phyloP scores from a whole-genome alignment of 345 rosid species.

The Reutealis trisperma region DNA sequence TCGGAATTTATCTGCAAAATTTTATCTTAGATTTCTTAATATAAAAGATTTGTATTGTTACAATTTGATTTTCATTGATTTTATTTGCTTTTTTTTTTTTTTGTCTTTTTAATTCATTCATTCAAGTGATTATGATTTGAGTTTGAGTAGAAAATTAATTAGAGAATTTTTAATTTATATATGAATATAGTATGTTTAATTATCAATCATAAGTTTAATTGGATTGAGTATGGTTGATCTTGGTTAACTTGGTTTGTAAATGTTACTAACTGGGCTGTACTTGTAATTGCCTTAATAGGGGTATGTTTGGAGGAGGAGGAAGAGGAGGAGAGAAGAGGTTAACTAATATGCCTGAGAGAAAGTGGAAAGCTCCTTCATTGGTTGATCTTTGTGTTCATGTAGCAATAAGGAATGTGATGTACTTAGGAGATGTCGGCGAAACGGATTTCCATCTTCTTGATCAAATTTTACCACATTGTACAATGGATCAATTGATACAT shows the following conservation, averaged over 20 bases:
- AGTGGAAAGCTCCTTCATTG: slow-evolving; percentile 35
- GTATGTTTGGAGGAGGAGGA: neutral
- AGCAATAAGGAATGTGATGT: slow-evolving; percentile 58
- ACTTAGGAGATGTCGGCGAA: slow-evolving; percentile 88
- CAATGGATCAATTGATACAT: slow-evolving; percentile 73
- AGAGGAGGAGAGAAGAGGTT: neutral
- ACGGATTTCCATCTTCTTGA: slow-evolving; percentile 75
- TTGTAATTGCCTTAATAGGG: neutral
- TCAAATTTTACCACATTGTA: slow-evolving; percentile 67
- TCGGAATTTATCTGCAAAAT: neutral
- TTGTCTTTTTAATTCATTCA: neutral
- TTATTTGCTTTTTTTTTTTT: neutral
- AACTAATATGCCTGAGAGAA: slow-evolving; percentile 17
- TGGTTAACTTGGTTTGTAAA: neutral
- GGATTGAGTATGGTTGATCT: neutral
- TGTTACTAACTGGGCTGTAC: neutral
- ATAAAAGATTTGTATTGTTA: too few species aligned
- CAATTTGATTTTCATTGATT: neutral
- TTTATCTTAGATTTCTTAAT: too few species aligned
- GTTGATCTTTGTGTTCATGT: slow-evolving; percentile 73
- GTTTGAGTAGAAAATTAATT: neutral
- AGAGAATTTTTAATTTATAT: slow-evolving; percentile 1
- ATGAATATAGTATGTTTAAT: neutral
- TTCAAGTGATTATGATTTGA: neutral
- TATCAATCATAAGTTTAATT: neutral